A percentile compares a stretch with the other conserved stretches of the same genome.
These are phyloP conservation scores for Colletotrichum cereale DNA, from an alignment of 2,329 filamentous ascomycete genomes.

Conservation along the genomic window DNA sequence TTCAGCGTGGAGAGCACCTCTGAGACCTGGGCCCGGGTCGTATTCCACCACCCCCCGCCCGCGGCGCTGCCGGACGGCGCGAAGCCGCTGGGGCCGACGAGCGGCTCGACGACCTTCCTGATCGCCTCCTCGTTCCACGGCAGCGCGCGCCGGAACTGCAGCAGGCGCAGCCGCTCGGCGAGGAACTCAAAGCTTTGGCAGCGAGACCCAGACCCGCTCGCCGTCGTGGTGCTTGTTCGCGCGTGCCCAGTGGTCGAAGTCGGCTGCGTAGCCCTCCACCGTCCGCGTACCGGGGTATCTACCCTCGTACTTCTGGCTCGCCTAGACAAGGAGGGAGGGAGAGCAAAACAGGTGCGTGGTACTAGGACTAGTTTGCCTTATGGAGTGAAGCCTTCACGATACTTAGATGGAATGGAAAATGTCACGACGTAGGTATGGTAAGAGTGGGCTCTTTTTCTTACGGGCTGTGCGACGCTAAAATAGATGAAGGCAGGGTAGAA, in stretches of 20 bases:
- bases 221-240: not conserved
- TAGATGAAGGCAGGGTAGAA: too few species aligned
- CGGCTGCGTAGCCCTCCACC: not conserved
- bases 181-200: not conserved
- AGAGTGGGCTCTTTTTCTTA: too few species aligned
- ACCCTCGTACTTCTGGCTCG: not conserved
- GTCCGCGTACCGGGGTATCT: not conserved
- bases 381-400: too few species aligned
- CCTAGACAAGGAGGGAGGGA: too few species aligned
- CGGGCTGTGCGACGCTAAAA: too few species aligned
- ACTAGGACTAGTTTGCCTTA: too few species aligned
- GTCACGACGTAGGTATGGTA: too few species aligned
- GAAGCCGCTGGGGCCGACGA: not conserved
- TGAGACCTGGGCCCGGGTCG: not conserved
- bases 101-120: not conserved
- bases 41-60: not conserved
- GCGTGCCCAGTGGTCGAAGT: not conserved
- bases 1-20: not conserved
- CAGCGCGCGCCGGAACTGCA: not conserved
- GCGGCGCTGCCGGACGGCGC: too few species aligned
- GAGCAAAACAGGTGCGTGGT: too few species aligned
- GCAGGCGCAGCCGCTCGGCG: not conserved
- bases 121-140: not conserved
- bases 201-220: not conserved
- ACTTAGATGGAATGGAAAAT: too few species aligned